A percentile compares a stretch with the other conserved stretches of the same genome.
These are phyloP conservation scores for Rhizophora mangle DNA, from an alignment of 345 rosid genomes.

Conservation along the genomic window DNA sequence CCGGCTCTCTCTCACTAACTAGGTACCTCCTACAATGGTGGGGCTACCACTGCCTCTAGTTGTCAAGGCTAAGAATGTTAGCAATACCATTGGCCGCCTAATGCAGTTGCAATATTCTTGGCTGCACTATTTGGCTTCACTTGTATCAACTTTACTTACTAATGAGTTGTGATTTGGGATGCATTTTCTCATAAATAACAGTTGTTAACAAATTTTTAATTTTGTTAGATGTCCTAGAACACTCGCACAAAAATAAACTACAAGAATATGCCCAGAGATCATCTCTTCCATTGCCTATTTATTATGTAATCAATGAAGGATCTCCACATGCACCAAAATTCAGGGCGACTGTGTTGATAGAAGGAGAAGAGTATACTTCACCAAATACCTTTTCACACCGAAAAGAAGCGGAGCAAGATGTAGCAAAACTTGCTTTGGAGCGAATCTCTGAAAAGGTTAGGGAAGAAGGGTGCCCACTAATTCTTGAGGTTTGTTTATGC, in stretches of 20 bases:
- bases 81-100: no score
- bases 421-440: conserved; percentile 42
- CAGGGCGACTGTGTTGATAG: conserved; percentile 35
- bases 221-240: not conserved
- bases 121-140: no score
- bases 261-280: conserved; percentile 43
- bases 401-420: conserved; percentile 48
- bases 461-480: conserved; percentile 28
- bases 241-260: conserved; percentile 32
- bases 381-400: conserved; percentile 24
- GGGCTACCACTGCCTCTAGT: no score
- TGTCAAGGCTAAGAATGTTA: no score
- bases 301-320: conserved; percentile 35
- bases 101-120: no score
- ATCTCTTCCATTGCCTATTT: conserved; percentile 26
- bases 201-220: not conserved
- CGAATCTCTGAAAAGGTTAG: conserved; percentile 23
- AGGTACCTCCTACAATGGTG: no score
- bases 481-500: conserved; percentile 31
- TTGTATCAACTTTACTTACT: no score
- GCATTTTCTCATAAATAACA: not conserved
- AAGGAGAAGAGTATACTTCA: conserved; percentile 36
- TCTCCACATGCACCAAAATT: conserved; percentile 29
- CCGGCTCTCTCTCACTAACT: no score
- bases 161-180: not conserved